Evolutionary conservation across 2,329 filamentous ascomycete genomes (phyloP).

Genomic region (Chrysoporthe cubensis): DNA sequence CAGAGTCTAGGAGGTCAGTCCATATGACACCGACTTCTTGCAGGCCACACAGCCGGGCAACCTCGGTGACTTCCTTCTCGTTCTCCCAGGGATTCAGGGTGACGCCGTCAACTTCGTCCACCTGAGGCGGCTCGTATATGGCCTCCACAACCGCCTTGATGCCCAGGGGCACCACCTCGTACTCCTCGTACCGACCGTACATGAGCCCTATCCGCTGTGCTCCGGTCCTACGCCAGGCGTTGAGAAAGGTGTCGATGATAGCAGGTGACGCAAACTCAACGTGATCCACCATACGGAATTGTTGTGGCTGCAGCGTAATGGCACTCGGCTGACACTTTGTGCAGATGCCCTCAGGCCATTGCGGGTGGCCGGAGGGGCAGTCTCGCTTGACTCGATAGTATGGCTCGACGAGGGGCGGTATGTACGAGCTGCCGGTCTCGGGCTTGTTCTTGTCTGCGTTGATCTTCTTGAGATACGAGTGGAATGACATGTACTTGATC

Average conservation of each 20-base stretch:
- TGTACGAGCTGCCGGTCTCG: constrained; percentile 90
- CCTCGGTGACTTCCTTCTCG: constrained; percentile 77
- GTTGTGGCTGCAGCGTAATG: constrained; percentile 91
- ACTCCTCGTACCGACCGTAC: constrained; percentile 89
- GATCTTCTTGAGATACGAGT: constrained; percentile 90
- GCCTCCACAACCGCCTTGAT: constrained; percentile 96
- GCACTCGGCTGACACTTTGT: constrained; percentile 97
- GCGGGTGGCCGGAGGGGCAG: constrained; percentile 89
- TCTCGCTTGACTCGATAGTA: constrained; percentile 87
- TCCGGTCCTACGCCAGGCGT: constrained; percentile 88
- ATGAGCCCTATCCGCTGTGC: constrained; percentile 85
- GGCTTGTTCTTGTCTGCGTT: constrained; percentile 97
- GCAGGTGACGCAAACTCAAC: constrained; percentile 89
- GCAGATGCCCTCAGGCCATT: constrained; percentile 96
- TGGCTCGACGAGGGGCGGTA: constrained; percentile 90
- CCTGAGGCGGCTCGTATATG: constrained; percentile 93
- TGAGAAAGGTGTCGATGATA: constrained; percentile 86
- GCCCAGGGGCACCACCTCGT: constrained; percentile 88
- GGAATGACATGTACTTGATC: constrained; percentile 98
- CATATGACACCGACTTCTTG: constrained; percentile 92
- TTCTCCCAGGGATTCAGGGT: constrained; percentile 84
- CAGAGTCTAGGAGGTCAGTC: constrained; percentile 86
- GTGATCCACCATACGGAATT: constrained; percentile 96
- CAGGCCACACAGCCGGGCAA: constrained; percentile 82
- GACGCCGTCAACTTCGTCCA: constrained; percentile 86